Percentiles rank a stretch among this genome's conserved stretches.
These are phyloP conservation scores for Fusarium humuli DNA, from an alignment of 2,329 filamentous ascomycete genomes.

Conservation along the genomic window DNA sequence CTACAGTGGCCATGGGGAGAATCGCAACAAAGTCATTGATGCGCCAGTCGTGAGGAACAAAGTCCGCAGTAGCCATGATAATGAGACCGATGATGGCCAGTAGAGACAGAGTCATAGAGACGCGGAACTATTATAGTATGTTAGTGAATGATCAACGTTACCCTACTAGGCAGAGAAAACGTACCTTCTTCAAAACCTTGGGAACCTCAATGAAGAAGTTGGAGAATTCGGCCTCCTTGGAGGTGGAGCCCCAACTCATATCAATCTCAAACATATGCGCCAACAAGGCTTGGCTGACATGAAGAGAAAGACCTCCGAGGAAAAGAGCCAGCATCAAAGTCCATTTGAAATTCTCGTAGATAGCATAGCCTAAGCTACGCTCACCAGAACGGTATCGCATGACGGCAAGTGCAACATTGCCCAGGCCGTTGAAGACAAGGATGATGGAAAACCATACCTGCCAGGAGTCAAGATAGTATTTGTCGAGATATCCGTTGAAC, in stretches of 20 bases:
- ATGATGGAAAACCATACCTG: slow-evolving; percentile 84
- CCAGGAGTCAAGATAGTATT: slow-evolving; percentile 84
- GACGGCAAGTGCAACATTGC: slow-evolving; percentile 76
- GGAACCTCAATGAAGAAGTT: slow-evolving; percentile 89
- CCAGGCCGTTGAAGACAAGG: slow-evolving; percentile 80
- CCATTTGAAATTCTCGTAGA: slow-evolving; percentile 79
- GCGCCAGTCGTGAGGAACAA: slow-evolving; percentile 73
- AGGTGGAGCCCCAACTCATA: slow-evolving; percentile 87
- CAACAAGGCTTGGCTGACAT: slow-evolving; percentile 82
- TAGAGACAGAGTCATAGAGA: slow-evolving; percentile 72
- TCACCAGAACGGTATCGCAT: slow-evolving; percentile 80
- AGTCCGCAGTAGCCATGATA: slow-evolving; percentile 70
- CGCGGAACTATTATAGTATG: slow-evolving; percentile 70
- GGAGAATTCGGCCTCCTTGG: slow-evolving; percentile 83
- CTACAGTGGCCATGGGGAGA: slow-evolving; percentile 78
- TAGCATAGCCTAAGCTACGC: slow-evolving; percentile 65
- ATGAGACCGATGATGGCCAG: slow-evolving; percentile 71
- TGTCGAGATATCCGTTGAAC: slow-evolving; percentile 81
- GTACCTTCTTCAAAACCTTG: slow-evolving; percentile 80
- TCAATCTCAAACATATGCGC: slow-evolving; percentile 87
- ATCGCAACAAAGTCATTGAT: slow-evolving; percentile 81
- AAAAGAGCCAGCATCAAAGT: slow-evolving; percentile 80
- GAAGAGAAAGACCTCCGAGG: slow-evolving; percentile 82
- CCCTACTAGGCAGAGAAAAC: slow-evolving; percentile 56
- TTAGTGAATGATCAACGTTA: slow-evolving; percentile 41